Evolutionary conservation across 2,329 filamentous ascomycete genomes (phyloP).

Genomic region (Aphanocladium album): DNA sequence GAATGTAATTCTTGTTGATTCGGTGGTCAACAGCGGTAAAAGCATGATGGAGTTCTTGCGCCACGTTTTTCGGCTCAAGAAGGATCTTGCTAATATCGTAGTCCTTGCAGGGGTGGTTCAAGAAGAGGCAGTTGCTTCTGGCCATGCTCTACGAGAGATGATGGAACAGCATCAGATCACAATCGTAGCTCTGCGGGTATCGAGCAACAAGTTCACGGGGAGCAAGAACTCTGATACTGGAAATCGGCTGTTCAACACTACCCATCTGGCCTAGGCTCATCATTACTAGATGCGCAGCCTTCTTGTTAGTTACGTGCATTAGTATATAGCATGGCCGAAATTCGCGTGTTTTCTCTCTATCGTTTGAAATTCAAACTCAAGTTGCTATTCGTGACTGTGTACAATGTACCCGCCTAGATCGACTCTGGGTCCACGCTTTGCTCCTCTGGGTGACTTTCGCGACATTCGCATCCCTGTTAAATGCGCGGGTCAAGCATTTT

Average conservation of each 20-base stretch:
- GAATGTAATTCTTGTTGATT: slow-evolving; percentile 53
- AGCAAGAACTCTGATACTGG: slow-evolving; percentile 51
- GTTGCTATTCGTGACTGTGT: too few relatives aligned
- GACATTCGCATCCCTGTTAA: too few relatives aligned
- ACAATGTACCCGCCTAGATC: too few relatives aligned
- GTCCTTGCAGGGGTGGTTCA: slow-evolving; percentile 54
- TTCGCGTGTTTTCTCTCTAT: too few relatives aligned
- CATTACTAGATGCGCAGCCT: not conserved
- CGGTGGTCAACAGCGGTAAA: slow-evolving; percentile 54
- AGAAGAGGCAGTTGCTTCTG: slow-evolving; percentile 20
- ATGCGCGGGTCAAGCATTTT: too few relatives aligned
- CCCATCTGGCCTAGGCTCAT: slow-evolving; percentile 30
- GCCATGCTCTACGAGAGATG: slow-evolving; percentile 15
- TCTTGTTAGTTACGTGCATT: not conserved
- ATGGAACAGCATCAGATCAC: slow-evolving; percentile 22
- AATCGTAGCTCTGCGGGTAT: slow-evolving; percentile 50
- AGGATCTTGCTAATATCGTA: slow-evolving; percentile 40
- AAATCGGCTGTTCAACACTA: slow-evolving; percentile 56
- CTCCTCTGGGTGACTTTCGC: too few relatives aligned
- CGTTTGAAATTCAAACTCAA: too few relatives aligned
- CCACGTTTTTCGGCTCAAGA: slow-evolving; percentile 35
- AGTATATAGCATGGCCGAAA: not conserved
- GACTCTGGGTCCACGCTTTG: too few relatives aligned
- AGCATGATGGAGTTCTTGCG: slow-evolving; percentile 44
- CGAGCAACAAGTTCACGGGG: slow-evolving; percentile 52